These are phyloP conservation scores for Triadica sebifera DNA, from an alignment of 345 rosid species.

Conservation along the genomic window DNA sequence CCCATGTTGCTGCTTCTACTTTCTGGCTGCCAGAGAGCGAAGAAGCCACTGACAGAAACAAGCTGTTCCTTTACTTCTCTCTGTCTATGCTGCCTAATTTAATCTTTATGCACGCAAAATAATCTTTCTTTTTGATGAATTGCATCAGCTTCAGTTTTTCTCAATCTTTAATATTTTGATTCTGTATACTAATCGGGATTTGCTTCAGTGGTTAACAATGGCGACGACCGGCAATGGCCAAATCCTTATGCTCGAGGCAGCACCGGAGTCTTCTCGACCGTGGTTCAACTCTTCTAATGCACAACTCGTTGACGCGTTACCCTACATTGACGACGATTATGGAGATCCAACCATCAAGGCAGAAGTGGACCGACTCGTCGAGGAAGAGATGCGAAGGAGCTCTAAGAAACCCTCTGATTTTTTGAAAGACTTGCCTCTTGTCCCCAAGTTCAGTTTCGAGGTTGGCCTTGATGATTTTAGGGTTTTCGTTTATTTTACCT, in stretches of 20 bases:
- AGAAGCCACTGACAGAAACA: neutral
- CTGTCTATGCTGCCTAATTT: neutral
- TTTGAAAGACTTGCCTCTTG: constrained; percentile 74
- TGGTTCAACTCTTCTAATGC: constrained; percentile 66
- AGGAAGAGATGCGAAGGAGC: constrained; percentile 97
- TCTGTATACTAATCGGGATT: neutral
- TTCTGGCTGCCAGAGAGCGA: too few species aligned
- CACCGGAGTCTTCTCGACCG: constrained; percentile 54
- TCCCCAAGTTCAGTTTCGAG: constrained; percentile 66
- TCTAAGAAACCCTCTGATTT: constrained; percentile 85
- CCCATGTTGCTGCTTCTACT: too few species aligned
- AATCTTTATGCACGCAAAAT: neutral
- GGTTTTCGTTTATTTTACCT: too few species aligned
- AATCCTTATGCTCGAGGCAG: constrained; percentile 74
- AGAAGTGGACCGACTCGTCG: constrained; percentile 86
- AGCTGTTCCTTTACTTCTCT: neutral
- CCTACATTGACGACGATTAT: constrained; percentile 94
- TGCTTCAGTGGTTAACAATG: constrained; percentile 5
- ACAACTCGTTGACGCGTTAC: constrained; percentile 83
- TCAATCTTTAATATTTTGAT: neutral
- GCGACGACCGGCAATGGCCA: constrained; percentile 46
- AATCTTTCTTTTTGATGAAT: neutral
- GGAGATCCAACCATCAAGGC: constrained; percentile 64
- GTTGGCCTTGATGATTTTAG: constrained; percentile 21
- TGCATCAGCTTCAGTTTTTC: too few species aligned